Conservation (phyloP, 306 rosid genomes). For the Vicia villosa region DNA sequence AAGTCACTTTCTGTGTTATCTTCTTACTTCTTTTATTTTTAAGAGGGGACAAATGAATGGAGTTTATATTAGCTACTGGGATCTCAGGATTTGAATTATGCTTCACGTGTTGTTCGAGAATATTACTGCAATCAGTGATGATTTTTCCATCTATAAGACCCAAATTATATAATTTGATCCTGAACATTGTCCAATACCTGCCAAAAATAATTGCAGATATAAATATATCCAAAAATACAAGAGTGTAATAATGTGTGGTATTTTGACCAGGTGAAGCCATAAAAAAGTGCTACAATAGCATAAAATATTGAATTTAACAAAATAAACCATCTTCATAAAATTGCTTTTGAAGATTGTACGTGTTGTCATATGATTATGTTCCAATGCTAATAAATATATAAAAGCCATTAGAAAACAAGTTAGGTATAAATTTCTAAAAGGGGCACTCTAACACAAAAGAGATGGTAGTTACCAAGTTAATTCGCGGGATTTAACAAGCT, state of each 20-base stretch:
- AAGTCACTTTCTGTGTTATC: constrained; percentile 10
- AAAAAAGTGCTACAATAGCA: constrained; percentile 12
- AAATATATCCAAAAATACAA: background rate
- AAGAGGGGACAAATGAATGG: background rate
- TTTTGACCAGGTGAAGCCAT: background rate
- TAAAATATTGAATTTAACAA: constrained; percentile 13
- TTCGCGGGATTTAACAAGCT: constrained; percentile 47
- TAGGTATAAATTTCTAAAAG: background rate
- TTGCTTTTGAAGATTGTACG: background rate
- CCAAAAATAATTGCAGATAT: constrained; percentile 33
- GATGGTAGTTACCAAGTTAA: constrained; percentile 57
- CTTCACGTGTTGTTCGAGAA: constrained; percentile 54
- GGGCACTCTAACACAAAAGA: constrained; percentile 4
- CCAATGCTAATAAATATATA: background rate
- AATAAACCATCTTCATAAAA: background rate
- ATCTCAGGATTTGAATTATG: constrained; percentile 41
- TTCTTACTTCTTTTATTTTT: constrained; percentile 11
- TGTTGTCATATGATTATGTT: constrained; percentile 19
- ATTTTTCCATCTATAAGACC: constrained; percentile 64
- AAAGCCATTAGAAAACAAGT: background rate
- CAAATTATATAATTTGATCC: constrained; percentile 71
- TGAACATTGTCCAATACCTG: constrained; percentile 77
- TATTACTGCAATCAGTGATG: constrained; percentile 50
- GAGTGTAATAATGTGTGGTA: constrained; percentile 3
- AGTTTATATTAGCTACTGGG: constrained; percentile 37